phyloP scores from a whole-genome alignment of 2,329 filamentous ascomycete genomes.

The Zymoseptoria brevis region DNA sequence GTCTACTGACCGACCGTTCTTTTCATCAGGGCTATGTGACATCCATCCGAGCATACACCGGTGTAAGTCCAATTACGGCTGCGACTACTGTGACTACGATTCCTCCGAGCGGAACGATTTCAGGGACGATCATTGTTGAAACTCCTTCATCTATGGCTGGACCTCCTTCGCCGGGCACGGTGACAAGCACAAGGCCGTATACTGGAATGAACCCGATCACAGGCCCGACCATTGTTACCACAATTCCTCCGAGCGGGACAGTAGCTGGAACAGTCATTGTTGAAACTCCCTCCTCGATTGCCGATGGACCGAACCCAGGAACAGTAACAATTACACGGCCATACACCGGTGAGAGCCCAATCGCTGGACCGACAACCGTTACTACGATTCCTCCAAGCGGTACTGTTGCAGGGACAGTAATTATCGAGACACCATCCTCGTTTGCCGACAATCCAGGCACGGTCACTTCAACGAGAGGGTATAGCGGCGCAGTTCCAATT shows the following conservation, averaged over 20 bases:
- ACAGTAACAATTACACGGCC: neutral
- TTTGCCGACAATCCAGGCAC: too few species aligned
- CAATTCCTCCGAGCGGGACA: neutral
- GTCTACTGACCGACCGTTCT: neutral
- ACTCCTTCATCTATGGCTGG: neutral
- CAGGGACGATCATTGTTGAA: neutral
- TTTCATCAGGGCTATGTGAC: neutral
- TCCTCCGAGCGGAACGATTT: neutral
- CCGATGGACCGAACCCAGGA: too few species aligned
- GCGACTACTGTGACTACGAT: neutral
- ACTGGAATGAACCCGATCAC: neutral
- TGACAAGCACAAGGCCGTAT: neutral
- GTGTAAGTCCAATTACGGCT: neutral
- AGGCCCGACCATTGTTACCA: neutral
- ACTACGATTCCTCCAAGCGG: conserved; percentile 1
- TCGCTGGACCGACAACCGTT: neutral
- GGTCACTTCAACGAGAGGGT: neutral
- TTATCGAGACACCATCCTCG: neutral
- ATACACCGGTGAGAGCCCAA: neutral
- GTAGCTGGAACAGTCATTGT: neutral
- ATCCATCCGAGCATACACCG: neutral
- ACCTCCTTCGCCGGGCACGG: neutral
- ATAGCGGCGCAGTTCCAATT: conserved; percentile 1
- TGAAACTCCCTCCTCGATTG: neutral
- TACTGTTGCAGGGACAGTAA: neutral